Conservation (phyloP, 2,329 filamentous ascomycete species). For the Emmonsiellopsis sp. region DNA sequence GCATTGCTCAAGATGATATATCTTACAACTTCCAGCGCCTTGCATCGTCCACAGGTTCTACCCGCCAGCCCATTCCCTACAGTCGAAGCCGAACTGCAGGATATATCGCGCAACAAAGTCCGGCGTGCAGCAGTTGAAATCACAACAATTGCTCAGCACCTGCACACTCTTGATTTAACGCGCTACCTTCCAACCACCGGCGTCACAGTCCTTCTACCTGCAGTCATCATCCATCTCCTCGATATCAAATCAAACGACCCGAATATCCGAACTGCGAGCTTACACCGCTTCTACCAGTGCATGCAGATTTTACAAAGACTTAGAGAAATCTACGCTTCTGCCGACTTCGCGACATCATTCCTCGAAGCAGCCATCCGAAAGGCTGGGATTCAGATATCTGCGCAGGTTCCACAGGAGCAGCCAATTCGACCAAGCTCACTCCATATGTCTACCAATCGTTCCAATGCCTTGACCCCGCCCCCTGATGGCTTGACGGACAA, state of each 20-base stretch:
- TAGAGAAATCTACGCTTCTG: constrained; percentile 80
- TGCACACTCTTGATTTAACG: constrained; percentile 64
- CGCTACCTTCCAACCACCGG: constrained; percentile 78
- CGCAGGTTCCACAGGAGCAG: constrained; percentile 22
- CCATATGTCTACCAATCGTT: constrained; percentile 12
- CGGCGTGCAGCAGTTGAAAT: constrained; percentile 77
- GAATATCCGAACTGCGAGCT: constrained; percentile 60
- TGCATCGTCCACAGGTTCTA: constrained; percentile 84
- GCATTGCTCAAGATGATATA: constrained; percentile 91
- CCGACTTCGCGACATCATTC: constrained; percentile 93
- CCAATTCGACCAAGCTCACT: constrained; percentile 6
- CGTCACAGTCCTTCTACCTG: constrained; percentile 81
- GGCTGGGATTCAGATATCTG: constrained; percentile 63
- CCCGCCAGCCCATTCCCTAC: constrained; percentile 55
- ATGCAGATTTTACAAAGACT: constrained; percentile 86
- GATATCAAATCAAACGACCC: constrained; percentile 79
- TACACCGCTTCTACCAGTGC: constrained; percentile 78
- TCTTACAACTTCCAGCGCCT: constrained; percentile 78
- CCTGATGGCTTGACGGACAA: constrained; percentile 32
- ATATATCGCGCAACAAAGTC: constrained; percentile 72
- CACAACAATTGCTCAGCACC: constrained; percentile 68
- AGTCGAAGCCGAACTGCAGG: constrained; percentile 60
- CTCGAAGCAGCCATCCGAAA: constrained; percentile 86
- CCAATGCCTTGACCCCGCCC: constrained; percentile 30
- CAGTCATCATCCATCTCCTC: constrained; percentile 86